Conservation (phyloP, 306 rosid species). For the Glycine tomentella region DNA sequence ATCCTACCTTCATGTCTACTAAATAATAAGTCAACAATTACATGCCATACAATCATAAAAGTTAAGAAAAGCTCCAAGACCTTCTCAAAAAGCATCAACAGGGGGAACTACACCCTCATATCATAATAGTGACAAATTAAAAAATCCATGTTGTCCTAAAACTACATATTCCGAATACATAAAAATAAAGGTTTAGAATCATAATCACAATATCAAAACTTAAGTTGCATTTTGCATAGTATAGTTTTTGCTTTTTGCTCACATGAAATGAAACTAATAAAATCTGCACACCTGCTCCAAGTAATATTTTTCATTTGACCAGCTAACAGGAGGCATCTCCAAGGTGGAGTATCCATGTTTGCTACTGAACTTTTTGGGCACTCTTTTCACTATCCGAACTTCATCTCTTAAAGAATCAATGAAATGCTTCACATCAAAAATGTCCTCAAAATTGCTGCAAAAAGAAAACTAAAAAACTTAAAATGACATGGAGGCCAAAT, state of each 20-base stretch:
- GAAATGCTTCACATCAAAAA: constrained; percentile 92
- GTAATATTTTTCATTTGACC: constrained; percentile 92
- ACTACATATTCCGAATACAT: constrained; percentile 12
- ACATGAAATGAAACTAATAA: constrained; percentile 30
- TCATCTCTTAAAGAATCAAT: constrained; percentile 88
- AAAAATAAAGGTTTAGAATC: constrained; percentile 25
- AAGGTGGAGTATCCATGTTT: constrained; percentile 66
- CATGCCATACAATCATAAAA: constrained; percentile 3
- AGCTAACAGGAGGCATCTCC: constrained; percentile 96
- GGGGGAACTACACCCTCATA: background rate
- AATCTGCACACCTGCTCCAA: constrained; percentile 76
- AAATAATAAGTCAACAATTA: too few species aligned
- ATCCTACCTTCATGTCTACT: too few species aligned
- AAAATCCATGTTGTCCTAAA: constrained; percentile 9
- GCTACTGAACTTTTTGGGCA: constrained; percentile 76
- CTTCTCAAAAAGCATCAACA: constrained; percentile 22
- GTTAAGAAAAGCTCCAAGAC: background rate
- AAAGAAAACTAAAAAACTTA: constrained; percentile 40
- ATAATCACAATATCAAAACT: constrained; percentile 40
- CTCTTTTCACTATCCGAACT: constrained; percentile 87
- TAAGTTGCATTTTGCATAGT: constrained; percentile 1
- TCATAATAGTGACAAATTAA: constrained; percentile 9
- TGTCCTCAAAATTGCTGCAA: constrained; percentile 93
- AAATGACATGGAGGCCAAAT: constrained; percentile 41
- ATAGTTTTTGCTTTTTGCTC: background rate